Percentiles rank a stretch among this genome's conserved stretches.
These are phyloP conservation scores for Rosa rugosa DNA, from an alignment of 306 rosid genomes.

Conservation along the genomic window DNA sequence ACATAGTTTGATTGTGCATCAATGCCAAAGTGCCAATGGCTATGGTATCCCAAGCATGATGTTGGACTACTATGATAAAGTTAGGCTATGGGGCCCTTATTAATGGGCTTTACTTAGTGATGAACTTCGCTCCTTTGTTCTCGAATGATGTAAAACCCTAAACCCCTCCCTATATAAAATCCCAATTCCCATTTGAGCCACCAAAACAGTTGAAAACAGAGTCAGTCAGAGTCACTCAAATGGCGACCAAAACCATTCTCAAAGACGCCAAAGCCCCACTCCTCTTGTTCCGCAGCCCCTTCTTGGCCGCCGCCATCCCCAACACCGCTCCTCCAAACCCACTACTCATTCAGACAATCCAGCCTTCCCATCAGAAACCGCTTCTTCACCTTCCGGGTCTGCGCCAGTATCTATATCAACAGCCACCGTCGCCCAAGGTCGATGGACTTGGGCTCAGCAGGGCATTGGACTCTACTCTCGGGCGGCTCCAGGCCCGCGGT, in stretches of 20 bases:
- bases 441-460: background rate
- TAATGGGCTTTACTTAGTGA: no score
- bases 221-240: background rate
- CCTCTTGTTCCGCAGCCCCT: conserved; percentile 24
- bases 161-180: conserved; percentile 13
- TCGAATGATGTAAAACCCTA: conserved; percentile 19
- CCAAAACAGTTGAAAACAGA: background rate
- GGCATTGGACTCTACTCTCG: background rate
- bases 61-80: no score
- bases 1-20: no score
- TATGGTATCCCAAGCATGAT: no score
- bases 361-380: background rate
- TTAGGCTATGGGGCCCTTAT: no score
- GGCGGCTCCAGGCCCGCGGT: conserved; percentile 1
- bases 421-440: background rate
- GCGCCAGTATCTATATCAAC: background rate
- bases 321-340: conserved; percentile 2
- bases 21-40: no score
- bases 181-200: background rate
- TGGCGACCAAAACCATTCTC: conserved; percentile 37
- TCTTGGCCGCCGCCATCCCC: conserved; percentile 8
- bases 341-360: conserved; percentile 1
- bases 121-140: background rate
- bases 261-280: conserved; percentile 28
- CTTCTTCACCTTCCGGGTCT: conserved; percentile 15